Conservation (phyloP, 2,329 filamentous ascomycete genomes). For the Sporothrix dimorphospora region DNA sequence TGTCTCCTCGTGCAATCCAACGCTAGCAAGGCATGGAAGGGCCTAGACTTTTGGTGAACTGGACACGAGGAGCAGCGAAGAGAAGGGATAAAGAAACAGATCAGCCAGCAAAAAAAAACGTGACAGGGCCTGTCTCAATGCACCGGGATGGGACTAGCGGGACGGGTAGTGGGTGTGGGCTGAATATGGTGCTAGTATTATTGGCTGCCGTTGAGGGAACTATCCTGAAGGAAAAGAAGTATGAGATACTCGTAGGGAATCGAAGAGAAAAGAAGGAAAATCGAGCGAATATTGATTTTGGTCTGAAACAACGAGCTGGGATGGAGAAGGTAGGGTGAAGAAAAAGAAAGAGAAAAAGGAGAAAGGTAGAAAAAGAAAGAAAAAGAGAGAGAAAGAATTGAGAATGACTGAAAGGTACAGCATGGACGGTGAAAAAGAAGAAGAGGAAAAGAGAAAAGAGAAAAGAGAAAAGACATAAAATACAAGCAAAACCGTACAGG, state of each 20-base stretch:
- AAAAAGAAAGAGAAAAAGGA: not conserved
- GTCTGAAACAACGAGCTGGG: not conserved
- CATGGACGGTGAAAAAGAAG: not conserved
- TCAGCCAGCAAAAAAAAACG: not conserved
- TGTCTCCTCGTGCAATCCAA: not conserved
- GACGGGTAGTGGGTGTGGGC: not conserved
- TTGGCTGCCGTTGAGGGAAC: not conserved
- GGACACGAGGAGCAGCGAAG: not conserved
- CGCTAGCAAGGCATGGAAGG: slow-evolving; percentile 13
- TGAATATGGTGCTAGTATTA: slow-evolving; percentile 3
- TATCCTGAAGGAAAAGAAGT: not conserved
- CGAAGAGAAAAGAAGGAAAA: not conserved
- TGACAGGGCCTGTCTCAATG: slow-evolving; percentile 1
- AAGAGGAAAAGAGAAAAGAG: not conserved
- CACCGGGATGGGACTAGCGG: slow-evolving; percentile 7
- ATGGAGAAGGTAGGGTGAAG: too few relatives aligned
- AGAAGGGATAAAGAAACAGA: not conserved
- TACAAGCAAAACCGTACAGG: not conserved
- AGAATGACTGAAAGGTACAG: too few relatives aligned
- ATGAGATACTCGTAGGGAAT: not conserved
- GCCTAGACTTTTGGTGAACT: slow-evolving; percentile 18
- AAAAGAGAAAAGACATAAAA: not conserved
- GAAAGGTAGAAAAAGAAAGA: not conserved
- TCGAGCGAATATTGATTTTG: not conserved
- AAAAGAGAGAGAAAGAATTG: not conserved